Evolutionary conservation across 2,329 filamentous ascomycete genomes (phyloP).

Genomic region (Cytospora schulzeri): DNA sequence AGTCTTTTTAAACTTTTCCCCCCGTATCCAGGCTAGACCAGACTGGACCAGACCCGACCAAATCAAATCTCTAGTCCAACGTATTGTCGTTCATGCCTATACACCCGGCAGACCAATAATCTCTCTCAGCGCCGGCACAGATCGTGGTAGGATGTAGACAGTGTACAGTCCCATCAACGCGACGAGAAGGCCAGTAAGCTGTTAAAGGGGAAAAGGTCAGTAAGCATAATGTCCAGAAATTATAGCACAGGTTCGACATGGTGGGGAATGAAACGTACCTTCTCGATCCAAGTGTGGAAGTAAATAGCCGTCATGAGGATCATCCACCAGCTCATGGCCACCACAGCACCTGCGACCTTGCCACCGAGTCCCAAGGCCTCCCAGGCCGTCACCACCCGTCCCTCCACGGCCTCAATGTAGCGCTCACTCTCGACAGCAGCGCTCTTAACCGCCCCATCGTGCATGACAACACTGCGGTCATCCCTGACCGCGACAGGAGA

Average conservation of each 20-base stretch:
- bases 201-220: constrained; percentile 27
- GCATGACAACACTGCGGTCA: constrained; percentile 66
- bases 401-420: constrained; percentile 17
- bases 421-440: constrained; percentile 51
- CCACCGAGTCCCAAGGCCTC: constrained; percentile 48
- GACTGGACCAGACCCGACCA: background rate
- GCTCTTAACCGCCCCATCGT: constrained; percentile 66
- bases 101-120: constrained; percentile 55
- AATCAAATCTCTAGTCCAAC: background rate
- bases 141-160: constrained; percentile 56
- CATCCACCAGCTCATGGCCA: constrained; percentile 87
- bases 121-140: constrained; percentile 48
- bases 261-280: constrained; percentile 55
- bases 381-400: constrained; percentile 17
- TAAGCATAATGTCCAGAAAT: background rate
- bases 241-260: background rate
- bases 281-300: constrained; percentile 99
- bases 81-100: constrained; percentile 34
- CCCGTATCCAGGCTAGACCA: background rate
- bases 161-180: constrained; percentile 50
- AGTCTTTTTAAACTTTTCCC: background rate
- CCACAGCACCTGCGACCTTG: constrained; percentile 64
- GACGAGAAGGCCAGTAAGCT: constrained; percentile 58
- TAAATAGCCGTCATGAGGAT: constrained; percentile 97
- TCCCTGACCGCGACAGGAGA: constrained; percentile 48